Conservation (phyloP, 805 yeast species). For the Saccharomycopsis fermentans region DNA sequence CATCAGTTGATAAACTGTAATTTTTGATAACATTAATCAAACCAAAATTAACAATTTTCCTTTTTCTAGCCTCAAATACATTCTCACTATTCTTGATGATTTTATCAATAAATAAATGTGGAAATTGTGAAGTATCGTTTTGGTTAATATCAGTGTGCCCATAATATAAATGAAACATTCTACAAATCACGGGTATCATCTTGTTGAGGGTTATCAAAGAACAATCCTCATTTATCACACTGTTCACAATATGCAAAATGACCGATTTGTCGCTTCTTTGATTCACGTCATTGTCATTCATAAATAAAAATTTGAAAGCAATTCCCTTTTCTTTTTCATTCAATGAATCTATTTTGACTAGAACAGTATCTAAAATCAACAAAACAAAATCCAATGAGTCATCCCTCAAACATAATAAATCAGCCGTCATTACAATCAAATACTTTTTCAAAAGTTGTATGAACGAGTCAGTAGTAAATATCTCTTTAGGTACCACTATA, state of each 20-base stretch:
- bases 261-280: not conserved
- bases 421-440: constrained; percentile 41
- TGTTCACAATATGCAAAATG: constrained; percentile 24
- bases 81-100: constrained; percentile 18
- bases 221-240: constrained; percentile 23
- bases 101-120: not conserved
- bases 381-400: constrained; percentile 52
- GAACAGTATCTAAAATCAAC: constrained; percentile 42
- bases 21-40: constrained; percentile 21
- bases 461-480: constrained; percentile 29
- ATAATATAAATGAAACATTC: constrained; percentile 7
- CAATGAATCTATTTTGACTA: constrained; percentile 29
- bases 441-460: constrained; percentile 29
- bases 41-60: constrained; percentile 37
- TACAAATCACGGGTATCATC: constrained; percentile 6
- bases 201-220: constrained; percentile 24
- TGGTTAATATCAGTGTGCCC: not conserved
- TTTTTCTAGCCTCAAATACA: constrained; percentile 64
- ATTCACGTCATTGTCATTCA: not conserved
- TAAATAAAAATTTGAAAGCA: constrained; percentile 18
- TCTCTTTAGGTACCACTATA: constrained; percentile 32
- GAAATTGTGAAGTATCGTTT: not conserved
- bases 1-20: not conserved
- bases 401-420: constrained; percentile 55
- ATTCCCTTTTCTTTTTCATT: constrained; percentile 21